A percentile compares a stretch with the other conserved stretches of the same genome.
These are phyloP conservation scores for Hypoxylon crocopeplum DNA, from an alignment of 495 filamentous ascomycete genomes.

Conservation along the genomic window DNA sequence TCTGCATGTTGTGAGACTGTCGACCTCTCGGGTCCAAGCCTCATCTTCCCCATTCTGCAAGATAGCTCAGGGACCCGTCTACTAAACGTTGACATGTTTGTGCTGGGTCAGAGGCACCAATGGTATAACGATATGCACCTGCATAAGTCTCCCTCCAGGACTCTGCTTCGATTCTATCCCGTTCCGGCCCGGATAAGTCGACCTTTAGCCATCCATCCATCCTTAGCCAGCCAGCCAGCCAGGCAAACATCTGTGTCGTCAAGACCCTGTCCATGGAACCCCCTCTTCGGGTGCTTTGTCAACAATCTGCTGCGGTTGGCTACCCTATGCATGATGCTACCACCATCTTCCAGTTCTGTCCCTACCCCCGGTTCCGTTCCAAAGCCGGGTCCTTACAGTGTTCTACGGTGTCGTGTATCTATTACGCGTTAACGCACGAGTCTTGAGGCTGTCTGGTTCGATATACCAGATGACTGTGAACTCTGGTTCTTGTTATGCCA, in stretches of 20 bases:
- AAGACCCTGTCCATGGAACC: conserved; percentile 27
- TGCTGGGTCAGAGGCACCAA: conserved; percentile 11
- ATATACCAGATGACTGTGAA: not conserved
- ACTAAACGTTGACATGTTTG: conserved; percentile 5
- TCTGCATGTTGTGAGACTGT: conserved; percentile 25
- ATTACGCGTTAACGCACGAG: conserved; percentile 5
- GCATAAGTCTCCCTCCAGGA: conserved; percentile 31
- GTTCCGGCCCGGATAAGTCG: conserved; percentile 24
- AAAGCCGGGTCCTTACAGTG: conserved; percentile 1
- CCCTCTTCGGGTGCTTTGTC: conserved; percentile 30
- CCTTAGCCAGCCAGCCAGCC: conserved; percentile 23
- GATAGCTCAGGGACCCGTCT: conserved; percentile 38
- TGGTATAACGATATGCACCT: conserved; percentile 20
- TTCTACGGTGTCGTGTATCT: not conserved
- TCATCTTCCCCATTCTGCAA: conserved; percentile 33
- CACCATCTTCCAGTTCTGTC: conserved; percentile 8
- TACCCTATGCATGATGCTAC: conserved; percentile 14
- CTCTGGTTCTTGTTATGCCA: conserved; percentile 11
- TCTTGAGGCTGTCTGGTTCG: conserved; percentile 1
- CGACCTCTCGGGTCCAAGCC: conserved; percentile 27
- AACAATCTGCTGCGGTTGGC: conserved; percentile 15
- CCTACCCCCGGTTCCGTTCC: not conserved
- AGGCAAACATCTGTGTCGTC: conserved; percentile 5
- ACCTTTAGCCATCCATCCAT: not conserved
- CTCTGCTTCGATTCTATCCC: conserved; percentile 11